Percentiles rank a stretch among this genome's conserved stretches.
phyloP scores from a whole-genome alignment of 352 stramenopile species.

The Elongisporangium senticosum region DNA sequence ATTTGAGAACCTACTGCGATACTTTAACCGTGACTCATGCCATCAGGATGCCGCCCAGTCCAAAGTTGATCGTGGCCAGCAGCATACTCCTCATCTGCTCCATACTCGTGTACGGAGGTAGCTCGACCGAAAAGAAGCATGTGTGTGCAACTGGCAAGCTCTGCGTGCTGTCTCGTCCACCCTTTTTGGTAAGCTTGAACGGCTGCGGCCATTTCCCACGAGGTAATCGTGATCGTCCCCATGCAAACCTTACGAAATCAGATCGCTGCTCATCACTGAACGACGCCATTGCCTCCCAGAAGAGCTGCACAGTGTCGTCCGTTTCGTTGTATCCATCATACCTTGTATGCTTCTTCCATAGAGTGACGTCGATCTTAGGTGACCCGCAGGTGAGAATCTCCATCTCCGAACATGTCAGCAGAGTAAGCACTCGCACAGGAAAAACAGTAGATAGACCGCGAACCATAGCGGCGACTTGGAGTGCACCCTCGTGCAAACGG shows the following conservation, averaged over 20 bases:
- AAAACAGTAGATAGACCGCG: slow-evolving; percentile 82
- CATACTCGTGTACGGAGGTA: slow-evolving; percentile 90
- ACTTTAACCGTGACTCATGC: slow-evolving; percentile 24
- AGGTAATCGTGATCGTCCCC: slow-evolving; percentile 89
- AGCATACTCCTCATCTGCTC: slow-evolving; percentile 90
- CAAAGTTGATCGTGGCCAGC: slow-evolving; percentile 93
- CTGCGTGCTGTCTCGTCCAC: slow-evolving; percentile 68
- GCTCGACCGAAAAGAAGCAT: slow-evolving; percentile 95
- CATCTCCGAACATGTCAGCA: slow-evolving; percentile 89
- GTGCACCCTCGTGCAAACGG: slow-evolving; percentile 68
- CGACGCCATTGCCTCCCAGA: slow-evolving; percentile 86
- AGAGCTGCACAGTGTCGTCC: slow-evolving; percentile 79
- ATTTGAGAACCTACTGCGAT: too few species aligned
- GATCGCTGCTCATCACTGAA: slow-evolving; percentile 88
- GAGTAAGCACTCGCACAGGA: slow-evolving; percentile 76
- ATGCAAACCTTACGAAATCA: slow-evolving; percentile 92
- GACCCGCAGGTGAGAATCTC: slow-evolving; percentile 89
- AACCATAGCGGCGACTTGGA: slow-evolving; percentile 71
- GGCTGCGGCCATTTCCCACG: slow-evolving; percentile 83
- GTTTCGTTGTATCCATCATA: slow-evolving; percentile 88
- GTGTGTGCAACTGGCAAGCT: slow-evolving; percentile 92
- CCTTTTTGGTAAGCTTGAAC: slow-evolving; percentile 91
- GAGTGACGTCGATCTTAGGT: slow-evolving; percentile 86
- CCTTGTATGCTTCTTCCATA: slow-evolving; percentile 82
- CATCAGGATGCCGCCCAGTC: slow-evolving; percentile 88